Percentiles rank a stretch among this genome's conserved stretches.
Evolutionary conservation across 352 stramenopile species (phyloP).

Genomic region (Phytophthora niederhauseri): DNA sequence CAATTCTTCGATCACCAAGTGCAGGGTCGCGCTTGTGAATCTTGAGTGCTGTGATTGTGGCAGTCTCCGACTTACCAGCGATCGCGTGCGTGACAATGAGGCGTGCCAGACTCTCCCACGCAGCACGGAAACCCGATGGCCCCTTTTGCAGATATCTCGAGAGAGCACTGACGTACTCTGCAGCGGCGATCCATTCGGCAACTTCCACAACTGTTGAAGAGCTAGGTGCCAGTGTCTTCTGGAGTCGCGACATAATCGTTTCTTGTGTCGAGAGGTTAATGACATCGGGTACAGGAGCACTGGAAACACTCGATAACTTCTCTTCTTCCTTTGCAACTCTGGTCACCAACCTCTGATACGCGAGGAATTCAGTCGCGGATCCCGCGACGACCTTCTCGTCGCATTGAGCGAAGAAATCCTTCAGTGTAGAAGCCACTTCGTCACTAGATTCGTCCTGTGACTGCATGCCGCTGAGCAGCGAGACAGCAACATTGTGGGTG

Average conservation of each 20-base stretch:
- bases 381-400: conserved; percentile 12
- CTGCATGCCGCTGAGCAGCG: conserved; percentile 20
- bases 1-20: conserved; percentile 31
- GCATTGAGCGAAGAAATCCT: conserved; percentile 32
- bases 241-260: conserved; percentile 36
- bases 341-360: conserved; percentile 34
- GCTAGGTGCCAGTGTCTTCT: conserved; percentile 37
- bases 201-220: conserved; percentile 45
- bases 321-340: conserved; percentile 22
- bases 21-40: conserved; percentile 56
- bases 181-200: conserved; percentile 44
- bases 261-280: conserved; percentile 39
- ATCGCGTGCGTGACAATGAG: conserved; percentile 63
- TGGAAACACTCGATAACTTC: conserved; percentile 7
- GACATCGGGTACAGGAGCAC: conserved; percentile 16
- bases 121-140: conserved; percentile 39
- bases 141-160: conserved; percentile 29
- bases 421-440: conserved; percentile 23
- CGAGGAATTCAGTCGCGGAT: conserved; percentile 23
- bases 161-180: conserved; percentile 46
- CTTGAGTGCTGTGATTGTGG: conserved; percentile 51
- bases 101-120: conserved; percentile 59
- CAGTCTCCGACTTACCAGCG: conserved; percentile 61
- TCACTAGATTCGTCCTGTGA: conserved; percentile 18
- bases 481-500: conserved; percentile 36